Base-by-base conservation (phyloP, 2,329 filamentous ascomycete genomes). In the Penicillium sp. region DNA sequence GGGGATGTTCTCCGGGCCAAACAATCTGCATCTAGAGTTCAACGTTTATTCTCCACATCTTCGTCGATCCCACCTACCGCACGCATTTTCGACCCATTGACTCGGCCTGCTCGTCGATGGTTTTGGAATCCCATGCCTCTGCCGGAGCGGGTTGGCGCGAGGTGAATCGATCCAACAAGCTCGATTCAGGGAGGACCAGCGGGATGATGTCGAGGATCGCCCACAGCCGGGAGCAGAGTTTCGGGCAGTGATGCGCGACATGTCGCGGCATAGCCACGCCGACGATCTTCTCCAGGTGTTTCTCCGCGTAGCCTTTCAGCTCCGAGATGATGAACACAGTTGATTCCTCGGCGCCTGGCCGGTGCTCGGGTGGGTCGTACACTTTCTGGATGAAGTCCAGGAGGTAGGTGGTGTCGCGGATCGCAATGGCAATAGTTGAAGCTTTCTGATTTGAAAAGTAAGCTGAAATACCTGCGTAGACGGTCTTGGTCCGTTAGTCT, bases 61-160 rank as follows among this genome's bases (percentile, higher is more conserved):
- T 31, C 29, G 14, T 21, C 14, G 36, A 16, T 37, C 11, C 33
- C 29, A 43, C 37, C 13, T 65, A 85, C 82, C 82, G 78, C 47
- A 89, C 76, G 60, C 84, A 87, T 69, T 89, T 90, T 46, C 87
- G 76, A 2, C 83, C 83, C 78, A 90, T 85, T 1, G 83, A 86
- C 59, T 91, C 87, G 1, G 87, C 86, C 62, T 89, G 82, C 60
- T 93, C 87, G 54, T 90, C 87, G 4, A 89, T 75, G n/a, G 74
- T 69, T 58, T 80, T 79, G 21, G 68, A 62, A 31, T 75, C 69
- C 73, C 76, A 78, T 3, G 47, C 43, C 33, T 10, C 41, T 44
- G 33, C 17, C 46, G 34, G 54, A 66, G 52, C 60, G 31, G 68
- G 47, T 10, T 27, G 36, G 10, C 23, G 28, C 6, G 39, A 29